These are phyloP conservation scores for Stereocaulon alpinum DNA, from an alignment of 495 filamentous ascomycete genomes.

Conservation along the genomic window DNA sequence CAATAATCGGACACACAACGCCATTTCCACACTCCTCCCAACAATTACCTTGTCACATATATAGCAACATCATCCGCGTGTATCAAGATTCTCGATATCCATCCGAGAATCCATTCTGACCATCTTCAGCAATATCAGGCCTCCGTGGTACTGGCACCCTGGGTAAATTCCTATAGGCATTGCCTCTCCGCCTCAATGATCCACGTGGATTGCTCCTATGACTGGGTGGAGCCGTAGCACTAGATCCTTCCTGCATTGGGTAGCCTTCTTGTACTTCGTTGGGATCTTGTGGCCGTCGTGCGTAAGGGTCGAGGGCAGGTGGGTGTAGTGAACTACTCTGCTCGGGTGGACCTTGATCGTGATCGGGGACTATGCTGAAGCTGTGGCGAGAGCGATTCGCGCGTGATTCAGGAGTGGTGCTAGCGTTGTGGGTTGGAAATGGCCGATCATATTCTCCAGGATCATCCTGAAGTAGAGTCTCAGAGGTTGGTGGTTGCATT, in stretches of 20 bases:
- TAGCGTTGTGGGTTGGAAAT: not conserved
- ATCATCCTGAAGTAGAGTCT: not conserved
- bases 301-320: not conserved
- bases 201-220: not conserved
- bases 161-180: not conserved
- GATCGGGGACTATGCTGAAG: not conserved
- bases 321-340: not conserved
- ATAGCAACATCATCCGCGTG: not conserved
- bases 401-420: not conserved
- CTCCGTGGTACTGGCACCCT: not conserved
- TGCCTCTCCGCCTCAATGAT: not conserved
- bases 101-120: not conserved
- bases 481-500: not conserved
- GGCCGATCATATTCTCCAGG: not conserved
- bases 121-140: not conserved
- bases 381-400: not conserved
- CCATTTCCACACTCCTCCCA: no score
- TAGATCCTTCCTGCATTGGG: not conserved
- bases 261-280: not conserved
- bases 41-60: not conserved
- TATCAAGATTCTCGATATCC: not conserved
- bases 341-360: not conserved
- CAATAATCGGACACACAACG: no score
- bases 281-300: not conserved
- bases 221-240: not conserved